Evolutionary conservation across 352 stramenopile species (phyloP).

Genomic region (Pythium brachiatum): DNA sequence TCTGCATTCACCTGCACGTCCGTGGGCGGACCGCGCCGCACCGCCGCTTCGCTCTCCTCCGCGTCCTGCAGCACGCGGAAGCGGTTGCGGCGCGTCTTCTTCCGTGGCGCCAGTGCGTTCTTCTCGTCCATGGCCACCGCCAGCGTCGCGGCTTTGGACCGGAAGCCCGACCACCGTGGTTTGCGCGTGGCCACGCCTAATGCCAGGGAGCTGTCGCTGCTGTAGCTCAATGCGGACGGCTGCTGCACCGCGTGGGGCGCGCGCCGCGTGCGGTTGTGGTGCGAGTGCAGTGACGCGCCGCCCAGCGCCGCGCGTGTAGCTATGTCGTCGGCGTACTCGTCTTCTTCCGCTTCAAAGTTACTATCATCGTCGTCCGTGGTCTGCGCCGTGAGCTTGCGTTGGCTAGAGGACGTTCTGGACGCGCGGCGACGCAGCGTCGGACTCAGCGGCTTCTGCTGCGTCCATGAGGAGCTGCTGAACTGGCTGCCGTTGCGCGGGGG

Average conservation of each 20-base stretch:
- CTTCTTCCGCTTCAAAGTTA: constrained; percentile 7
- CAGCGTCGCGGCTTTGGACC: constrained; percentile 30
- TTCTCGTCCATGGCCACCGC: constrained; percentile 4
- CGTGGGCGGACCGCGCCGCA: constrained; percentile 26
- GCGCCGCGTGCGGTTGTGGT: constrained; percentile 13
- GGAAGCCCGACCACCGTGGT: constrained; percentile 36
- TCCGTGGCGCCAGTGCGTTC: constrained; percentile 16
- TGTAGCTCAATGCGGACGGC: constrained; percentile 15
- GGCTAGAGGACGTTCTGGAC: not conserved
- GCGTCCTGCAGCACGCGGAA: constrained; percentile 29
- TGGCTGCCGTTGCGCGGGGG: not conserved
- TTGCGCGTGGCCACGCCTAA: constrained; percentile 33
- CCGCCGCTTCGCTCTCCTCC: not conserved
- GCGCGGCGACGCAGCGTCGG: constrained; percentile 2
- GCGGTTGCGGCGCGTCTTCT: constrained; percentile 19
- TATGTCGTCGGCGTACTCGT: constrained; percentile 1
- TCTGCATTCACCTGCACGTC: constrained; percentile 13
- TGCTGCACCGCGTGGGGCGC: constrained; percentile 8
- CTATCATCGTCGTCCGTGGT: constrained; percentile 7
- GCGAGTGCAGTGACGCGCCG: constrained; percentile 3
- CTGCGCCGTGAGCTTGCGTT: not conserved
- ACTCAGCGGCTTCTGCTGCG: constrained; percentile 2
- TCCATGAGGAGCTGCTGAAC: not conserved
- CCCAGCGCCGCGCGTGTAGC: constrained; percentile 6
- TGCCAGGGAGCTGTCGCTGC: constrained; percentile 10